Evolutionary conservation across 768 basidiomycete species (phyloP), one percentile per base, ranked within the genome.

Genomic region (Rhizopogon salebrosus): DNA sequence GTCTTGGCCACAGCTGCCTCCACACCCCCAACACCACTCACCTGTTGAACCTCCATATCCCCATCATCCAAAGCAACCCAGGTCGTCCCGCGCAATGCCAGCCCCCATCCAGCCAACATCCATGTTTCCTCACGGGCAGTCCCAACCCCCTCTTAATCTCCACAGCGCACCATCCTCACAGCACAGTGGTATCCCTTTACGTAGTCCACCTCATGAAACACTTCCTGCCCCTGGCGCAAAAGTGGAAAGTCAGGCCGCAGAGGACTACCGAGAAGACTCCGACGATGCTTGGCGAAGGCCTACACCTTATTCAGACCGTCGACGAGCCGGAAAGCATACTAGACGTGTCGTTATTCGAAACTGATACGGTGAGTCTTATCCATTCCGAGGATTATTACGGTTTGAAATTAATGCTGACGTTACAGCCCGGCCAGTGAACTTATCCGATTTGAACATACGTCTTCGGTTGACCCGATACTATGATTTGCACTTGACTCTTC

Each of bases 281-380:
- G 87, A 89, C 63, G 86, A 89, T 56, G 72, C 83, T 24, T 89
- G 87, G 87, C 73, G 82, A 27, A 71, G 79, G 40, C 85, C 87
- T 1, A 88, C 83, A 67, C 87, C 88, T 20, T 83, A 85, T 61
- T 78, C 80, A 37, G 87, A 89, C 64, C 80, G 88, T 22, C 74
- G 88, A 51, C 75, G 88, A 52, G 88, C 88, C 48, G 88, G 88
- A 46, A 91, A 91, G 65, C 88, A 90, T 64, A 90, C 88, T 22
- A 77, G 75, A 62, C 79, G 88, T 49, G 82, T 89, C 31, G 80
- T 89, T 56, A 81, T 85, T 54, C 70, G 79, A 42, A 56, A 38
- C 36, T 70, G 53, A 67, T 55, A 16, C 4, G 23, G 10, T 53
- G 23, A 37, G 51, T 18, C 29, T 16, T 59, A 45, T 26, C 41